Evolutionary conservation across 164 flowering plant genomes (phyloP), one percentile per base, ranked within the genome.

Genomic region (Sextonia rubra): DNA sequence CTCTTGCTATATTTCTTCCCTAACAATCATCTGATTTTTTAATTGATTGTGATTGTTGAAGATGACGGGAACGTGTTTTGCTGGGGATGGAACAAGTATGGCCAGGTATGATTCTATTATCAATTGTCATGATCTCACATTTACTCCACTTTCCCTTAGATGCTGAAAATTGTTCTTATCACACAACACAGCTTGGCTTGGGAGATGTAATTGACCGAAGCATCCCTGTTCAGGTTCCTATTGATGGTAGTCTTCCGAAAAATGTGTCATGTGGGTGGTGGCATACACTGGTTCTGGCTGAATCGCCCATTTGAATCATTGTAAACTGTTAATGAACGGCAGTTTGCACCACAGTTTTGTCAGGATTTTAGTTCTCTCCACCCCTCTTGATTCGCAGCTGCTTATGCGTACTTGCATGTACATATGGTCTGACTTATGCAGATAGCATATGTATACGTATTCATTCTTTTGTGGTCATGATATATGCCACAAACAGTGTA

Each of bases 41-140:
- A 17, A 52, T 64, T 27, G 8, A 11, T 27, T 29, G 44, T 27
- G 37, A 17, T 64, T 64, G 32, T 64, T 87, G 80, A 49, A 93
- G 99, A 83, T 22, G 91, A 89, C 70, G 86, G 85, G 0, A 83
- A 91, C 74, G 88, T 88, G 22, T 93, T 91, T 71, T 87, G 95
- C 84, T 96, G 99, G 99, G 99, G 99, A 12, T 93, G 99, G 99
- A 93, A 96, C 89, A 93, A 92, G 80, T 96, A 96, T 76, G 98
- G 98, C 24, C 99, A 96, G 99, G 98, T 96, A 84, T 22, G 20
- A 61, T 47, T 47, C 32, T 9, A 23, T 22, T 20, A 37, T 9
- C 30, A 2, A 22, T 1, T 27, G 15, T 63, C 27, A 12, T 15
- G 24, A 5, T 47, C 18, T 44, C 27, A 2, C 20, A 18, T 37